A percentile compares a stretch with the other conserved stretches of the same genome.
These are phyloP conservation scores for Beauveria sp. DNA, from an alignment of 2,329 filamentous ascomycete genomes.

Conservation along the genomic window DNA sequence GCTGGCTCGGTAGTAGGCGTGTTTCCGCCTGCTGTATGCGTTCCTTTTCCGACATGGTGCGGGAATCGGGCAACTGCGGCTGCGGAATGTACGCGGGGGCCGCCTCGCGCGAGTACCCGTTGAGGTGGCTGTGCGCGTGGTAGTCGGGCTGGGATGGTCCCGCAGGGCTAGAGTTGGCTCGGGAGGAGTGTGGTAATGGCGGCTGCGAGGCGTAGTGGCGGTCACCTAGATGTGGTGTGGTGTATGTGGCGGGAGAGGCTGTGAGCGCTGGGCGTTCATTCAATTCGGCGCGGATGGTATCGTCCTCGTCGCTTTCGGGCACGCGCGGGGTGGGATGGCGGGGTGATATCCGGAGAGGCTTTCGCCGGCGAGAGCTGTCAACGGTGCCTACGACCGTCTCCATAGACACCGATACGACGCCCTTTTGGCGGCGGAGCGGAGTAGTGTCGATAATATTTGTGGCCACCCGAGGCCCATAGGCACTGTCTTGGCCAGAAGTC, in stretches of 20 bases:
- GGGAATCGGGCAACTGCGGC: constrained; percentile 52
- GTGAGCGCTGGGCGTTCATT: constrained; percentile 14
- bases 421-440: constrained; percentile 77
- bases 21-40: constrained; percentile 70
- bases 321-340: constrained; percentile 21
- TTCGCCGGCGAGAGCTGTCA: constrained; percentile 52
- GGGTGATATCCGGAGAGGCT: constrained; percentile 18
- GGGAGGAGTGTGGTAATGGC: constrained; percentile 12
- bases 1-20: constrained; percentile 72
- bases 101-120: constrained; percentile 16
- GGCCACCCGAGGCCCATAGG: constrained; percentile 25
- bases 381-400: constrained; percentile 81
- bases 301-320: constrained; percentile 26
- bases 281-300: constrained; percentile 19
- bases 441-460: constrained; percentile 81
- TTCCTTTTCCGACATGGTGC: constrained; percentile 71
- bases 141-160: constrained; percentile 6
- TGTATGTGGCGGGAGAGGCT: constrained; percentile 19
- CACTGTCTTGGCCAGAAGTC: constrained; percentile 18
- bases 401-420: constrained; percentile 79
- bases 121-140: constrained; percentile 11
- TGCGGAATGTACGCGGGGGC: constrained; percentile 48
- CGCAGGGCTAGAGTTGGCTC: constrained; percentile 13
- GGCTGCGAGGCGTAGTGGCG: constrained; percentile 7
- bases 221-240: constrained; percentile 30